A percentile compares a stretch with the other conserved stretches of the same genome.
These are phyloP conservation scores for Ploettnerulaceae sp. DNA, from an alignment of 2,329 filamentous ascomycete genomes.

Conservation along the genomic window DNA sequence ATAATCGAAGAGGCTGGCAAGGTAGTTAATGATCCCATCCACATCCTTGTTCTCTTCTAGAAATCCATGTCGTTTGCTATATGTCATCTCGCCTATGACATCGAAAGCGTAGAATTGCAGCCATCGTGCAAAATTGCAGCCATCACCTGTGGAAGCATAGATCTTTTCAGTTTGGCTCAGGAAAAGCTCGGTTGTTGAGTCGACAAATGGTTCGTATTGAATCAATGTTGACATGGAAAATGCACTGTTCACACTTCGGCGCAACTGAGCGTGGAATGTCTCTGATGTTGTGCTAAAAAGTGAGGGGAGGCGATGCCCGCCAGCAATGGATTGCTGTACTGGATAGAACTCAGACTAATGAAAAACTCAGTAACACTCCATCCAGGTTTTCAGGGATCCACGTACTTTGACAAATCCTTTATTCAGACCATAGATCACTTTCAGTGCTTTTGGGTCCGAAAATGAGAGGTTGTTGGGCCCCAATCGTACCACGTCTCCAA, in stretches of 20 bases:
- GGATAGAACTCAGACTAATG: slow-evolving; percentile 72
- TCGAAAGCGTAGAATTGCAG: slow-evolving; percentile 80
- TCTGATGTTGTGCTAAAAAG: slow-evolving; percentile 75
- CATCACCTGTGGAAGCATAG: slow-evolving; percentile 38
- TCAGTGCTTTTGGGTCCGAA: slow-evolving; percentile 66
- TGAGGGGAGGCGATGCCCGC: slow-evolving; percentile 63
- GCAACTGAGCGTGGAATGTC: slow-evolving; percentile 68
- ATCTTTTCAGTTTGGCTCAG: slow-evolving; percentile 56
- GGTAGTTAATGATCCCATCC: slow-evolving; percentile 65
- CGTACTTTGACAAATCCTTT: slow-evolving; percentile 73
- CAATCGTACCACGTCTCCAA: slow-evolving; percentile 69
- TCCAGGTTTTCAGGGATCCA: neutral
- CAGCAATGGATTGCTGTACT: slow-evolving; percentile 68
- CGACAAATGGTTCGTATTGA: slow-evolving; percentile 75
- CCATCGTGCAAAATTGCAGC: slow-evolving; percentile 66
- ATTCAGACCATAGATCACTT: slow-evolving; percentile 75
- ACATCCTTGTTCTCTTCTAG: slow-evolving; percentile 70
- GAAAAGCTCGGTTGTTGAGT: slow-evolving; percentile 68
- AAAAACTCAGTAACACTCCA: neutral
- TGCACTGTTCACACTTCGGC: slow-evolving; percentile 69
- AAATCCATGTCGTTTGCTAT: slow-evolving; percentile 70
- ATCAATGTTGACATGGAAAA: slow-evolving; percentile 75
- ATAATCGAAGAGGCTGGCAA: slow-evolving; percentile 62
- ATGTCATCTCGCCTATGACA: slow-evolving; percentile 73
- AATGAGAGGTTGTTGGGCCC: slow-evolving; percentile 73